Conservation (phyloP, 148 eudicot genomes). For the Spergularia bocconei region DNA sequence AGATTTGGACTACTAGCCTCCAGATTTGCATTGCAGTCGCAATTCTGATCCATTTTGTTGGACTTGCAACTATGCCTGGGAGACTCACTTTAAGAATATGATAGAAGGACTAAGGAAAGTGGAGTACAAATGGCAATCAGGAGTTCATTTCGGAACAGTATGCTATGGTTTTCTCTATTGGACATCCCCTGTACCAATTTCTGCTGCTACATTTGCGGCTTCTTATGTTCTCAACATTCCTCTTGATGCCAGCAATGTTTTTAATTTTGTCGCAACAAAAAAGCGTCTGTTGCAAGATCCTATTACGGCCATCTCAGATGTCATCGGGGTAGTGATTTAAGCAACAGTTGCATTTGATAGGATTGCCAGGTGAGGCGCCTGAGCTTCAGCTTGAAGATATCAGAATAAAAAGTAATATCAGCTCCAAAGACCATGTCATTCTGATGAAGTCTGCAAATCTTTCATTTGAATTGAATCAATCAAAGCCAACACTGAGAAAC, state of each 20-base stretch:
- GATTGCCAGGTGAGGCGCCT: constrained; percentile 54
- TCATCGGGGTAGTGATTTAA: constrained; percentile 63
- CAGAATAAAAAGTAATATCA: constrained; percentile 28
- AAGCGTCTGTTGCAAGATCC: constrained; percentile 68
- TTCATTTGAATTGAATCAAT: constrained; percentile 51
- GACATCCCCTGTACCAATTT: constrained; percentile 65
- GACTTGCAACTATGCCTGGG: constrained; percentile 88
- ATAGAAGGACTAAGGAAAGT: constrained; percentile 50
- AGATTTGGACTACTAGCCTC: constrained; percentile 57
- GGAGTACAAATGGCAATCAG: constrained; percentile 48
- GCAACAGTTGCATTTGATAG: constrained; percentile 64
- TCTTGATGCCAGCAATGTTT: constrained; percentile 61
- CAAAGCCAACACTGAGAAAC: constrained; percentile 47
- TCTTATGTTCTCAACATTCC: constrained; percentile 57
- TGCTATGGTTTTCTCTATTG: constrained; percentile 53
- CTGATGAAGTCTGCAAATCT: constrained; percentile 45
- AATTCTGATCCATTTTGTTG: constrained; percentile 51
- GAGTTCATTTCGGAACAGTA: constrained; percentile 53
- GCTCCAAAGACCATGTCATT: constrained; percentile 22
- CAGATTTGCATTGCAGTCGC: constrained; percentile 58
- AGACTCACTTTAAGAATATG: constrained; percentile 58
- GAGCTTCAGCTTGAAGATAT: constrained; percentile 50
- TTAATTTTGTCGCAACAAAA: constrained; percentile 70
- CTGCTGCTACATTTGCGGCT: constrained; percentile 67
- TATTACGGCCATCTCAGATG: constrained; percentile 57